Percentiles rank a stretch among this genome's conserved stretches.
Evolutionary conservation across 2,329 filamentous ascomycete species (phyloP).

Genomic region (Ceratocystis destructans): DNA sequence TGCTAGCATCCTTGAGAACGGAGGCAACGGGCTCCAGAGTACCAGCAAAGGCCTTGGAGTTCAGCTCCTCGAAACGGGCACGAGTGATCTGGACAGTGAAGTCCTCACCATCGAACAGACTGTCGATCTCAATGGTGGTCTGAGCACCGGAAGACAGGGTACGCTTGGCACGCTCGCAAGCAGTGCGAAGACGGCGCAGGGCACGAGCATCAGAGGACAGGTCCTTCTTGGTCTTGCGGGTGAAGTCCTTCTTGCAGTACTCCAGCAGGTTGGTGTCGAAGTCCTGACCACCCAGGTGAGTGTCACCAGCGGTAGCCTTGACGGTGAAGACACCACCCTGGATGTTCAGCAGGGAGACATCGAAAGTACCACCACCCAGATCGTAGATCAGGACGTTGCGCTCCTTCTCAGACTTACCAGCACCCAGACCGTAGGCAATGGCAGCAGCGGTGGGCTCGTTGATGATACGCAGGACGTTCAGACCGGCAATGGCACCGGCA

Average conservation of each 20-base stretch:
- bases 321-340: slow-evolving; percentile 99
- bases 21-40: slow-evolving; percentile 92
- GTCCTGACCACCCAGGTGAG: slow-evolving; percentile 87
- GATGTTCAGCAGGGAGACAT: slow-evolving; percentile 98
- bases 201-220: slow-evolving; percentile 76
- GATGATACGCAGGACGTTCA: slow-evolving; percentile 99
- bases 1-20: slow-evolving; percentile 80
- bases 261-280: slow-evolving; percentile 95
- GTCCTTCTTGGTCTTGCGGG: slow-evolving; percentile 65
- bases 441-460: slow-evolving; percentile 98
- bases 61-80: slow-evolving; percentile 97
- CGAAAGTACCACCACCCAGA: slow-evolving; percentile 98
- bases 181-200: slow-evolving; percentile 87
- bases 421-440: slow-evolving; percentile 93
- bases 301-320: slow-evolving; percentile 95
- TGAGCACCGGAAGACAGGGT: slow-evolving; percentile 95
- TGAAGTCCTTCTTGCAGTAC: slow-evolving; percentile 94
- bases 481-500: slow-evolving; percentile 88
- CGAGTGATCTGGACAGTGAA: slow-evolving; percentile 96
- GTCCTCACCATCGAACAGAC: slow-evolving; percentile 93
- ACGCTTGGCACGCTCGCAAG: slow-evolving; percentile 99
- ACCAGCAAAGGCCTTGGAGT: slow-evolving; percentile 85
- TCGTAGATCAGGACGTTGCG: slow-evolving; percentile 99
- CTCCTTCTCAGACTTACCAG: slow-evolving; percentile 93
- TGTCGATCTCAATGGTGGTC: slow-evolving; percentile 97